Conservation (phyloP, 306 rosid species). For the Fragaria nilgerrensis region DNA sequence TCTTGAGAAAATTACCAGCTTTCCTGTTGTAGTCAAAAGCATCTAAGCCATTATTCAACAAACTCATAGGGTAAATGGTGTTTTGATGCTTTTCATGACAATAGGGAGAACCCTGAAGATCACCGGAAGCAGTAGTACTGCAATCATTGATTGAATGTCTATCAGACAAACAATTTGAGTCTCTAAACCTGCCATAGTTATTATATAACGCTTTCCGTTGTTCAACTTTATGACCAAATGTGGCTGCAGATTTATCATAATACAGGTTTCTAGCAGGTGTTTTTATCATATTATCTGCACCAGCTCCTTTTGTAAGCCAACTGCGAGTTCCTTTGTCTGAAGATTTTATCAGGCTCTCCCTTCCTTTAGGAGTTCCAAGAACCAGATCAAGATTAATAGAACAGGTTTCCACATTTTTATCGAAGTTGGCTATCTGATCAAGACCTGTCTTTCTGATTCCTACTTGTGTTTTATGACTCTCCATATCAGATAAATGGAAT, state of each 20-base stretch:
- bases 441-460: neutral
- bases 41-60: neutral
- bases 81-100: neutral
- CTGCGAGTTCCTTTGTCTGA: neutral
- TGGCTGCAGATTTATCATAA: neutral
- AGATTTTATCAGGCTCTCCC: neutral
- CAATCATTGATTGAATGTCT: neutral
- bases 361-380: conserved; percentile 3
- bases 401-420: neutral
- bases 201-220: neutral
- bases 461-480: neutral
- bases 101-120: neutral
- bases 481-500: neutral
- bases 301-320: neutral
- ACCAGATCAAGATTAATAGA: conserved; percentile 23
- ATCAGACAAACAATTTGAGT: neutral
- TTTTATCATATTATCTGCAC: neutral
- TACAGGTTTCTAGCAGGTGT: neutral
- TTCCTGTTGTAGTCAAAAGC: neutral
- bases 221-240: neutral
- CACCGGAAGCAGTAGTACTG: neutral
- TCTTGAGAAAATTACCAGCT: neutral
- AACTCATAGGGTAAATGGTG: neutral
- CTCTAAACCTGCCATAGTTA: neutral
- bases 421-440: conserved; percentile 1